phyloP scores from a whole-genome alignment of 371 early-diverging fungal species.

The Syncephalastrum contaminatum region DNA sequence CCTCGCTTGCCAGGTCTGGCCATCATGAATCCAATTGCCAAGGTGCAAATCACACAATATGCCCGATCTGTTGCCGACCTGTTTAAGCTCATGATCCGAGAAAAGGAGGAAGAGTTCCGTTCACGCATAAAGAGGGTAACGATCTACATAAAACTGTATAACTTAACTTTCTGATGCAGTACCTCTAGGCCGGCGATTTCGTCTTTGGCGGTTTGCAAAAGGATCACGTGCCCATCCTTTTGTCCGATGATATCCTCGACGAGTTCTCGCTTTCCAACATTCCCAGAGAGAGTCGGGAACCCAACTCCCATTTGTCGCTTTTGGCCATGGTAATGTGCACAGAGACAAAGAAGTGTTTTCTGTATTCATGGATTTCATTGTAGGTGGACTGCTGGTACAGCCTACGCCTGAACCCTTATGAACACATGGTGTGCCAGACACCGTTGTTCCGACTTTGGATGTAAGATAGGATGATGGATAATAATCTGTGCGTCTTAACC shows the following conservation, averaged over 20 bases:
- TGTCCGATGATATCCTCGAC: conserved; percentile 82
- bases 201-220: conserved; percentile 79
- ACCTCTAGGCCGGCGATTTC: conserved; percentile 68
- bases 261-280: conserved; percentile 86
- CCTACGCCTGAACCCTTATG: conserved; percentile 85
- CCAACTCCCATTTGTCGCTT: conserved; percentile 92
- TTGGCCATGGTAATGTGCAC: conserved; percentile 73
- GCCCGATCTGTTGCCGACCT: conserved; percentile 84
- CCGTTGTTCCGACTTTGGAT: conserved; percentile 94
- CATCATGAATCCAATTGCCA: conserved; percentile 90
- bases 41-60: conserved; percentile 84
- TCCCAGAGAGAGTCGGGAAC: conserved; percentile 71
- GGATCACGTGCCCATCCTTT: conserved; percentile 64
- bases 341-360: too few relatives aligned
- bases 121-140: conserved; percentile 62
- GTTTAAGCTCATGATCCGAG: conserved; percentile 93
- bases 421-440: conserved; percentile 93
- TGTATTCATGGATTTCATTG: background rate
- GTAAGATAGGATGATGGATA: conserved; percentile 31
- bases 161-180: background rate
- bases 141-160: background rate
- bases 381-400: conserved; percentile 88
- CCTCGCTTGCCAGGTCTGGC: conserved; percentile 66
- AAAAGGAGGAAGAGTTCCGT: conserved; percentile 77
- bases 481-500: conserved; percentile 6